Conservation (phyloP, 2,329 filamentous ascomycete genomes). For the Colletotrichum sp. region DNA sequence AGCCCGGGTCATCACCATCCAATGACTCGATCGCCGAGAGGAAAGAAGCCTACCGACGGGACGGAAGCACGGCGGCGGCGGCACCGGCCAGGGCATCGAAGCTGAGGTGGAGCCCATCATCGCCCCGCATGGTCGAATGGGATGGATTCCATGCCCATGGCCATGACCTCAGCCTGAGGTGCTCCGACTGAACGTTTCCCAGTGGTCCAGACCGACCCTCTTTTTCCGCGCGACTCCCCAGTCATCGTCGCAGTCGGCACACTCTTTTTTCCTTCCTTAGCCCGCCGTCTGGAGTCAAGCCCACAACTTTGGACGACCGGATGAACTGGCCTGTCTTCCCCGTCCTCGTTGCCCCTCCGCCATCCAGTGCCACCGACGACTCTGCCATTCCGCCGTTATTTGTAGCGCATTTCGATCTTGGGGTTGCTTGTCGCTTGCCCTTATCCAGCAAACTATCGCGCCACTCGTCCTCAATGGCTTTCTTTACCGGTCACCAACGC, state of each 20-base stretch:
- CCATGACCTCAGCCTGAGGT: slow-evolving; percentile 4
- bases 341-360: background rate
- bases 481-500: background rate
- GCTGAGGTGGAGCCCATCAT: background rate
- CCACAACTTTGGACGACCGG: slow-evolving; percentile 4
- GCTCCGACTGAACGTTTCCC: background rate
- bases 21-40: slow-evolving; percentile 1
- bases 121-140: slow-evolving; percentile 1
- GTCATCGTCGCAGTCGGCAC: background rate
- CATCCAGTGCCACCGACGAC: background rate
- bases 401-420: background rate
- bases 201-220: background rate
- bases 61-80: background rate
- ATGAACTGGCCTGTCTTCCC: background rate
- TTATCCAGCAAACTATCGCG: background rate
- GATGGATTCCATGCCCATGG: slow-evolving; percentile 6
- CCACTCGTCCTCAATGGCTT: background rate
- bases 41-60: background rate
- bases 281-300: slow-evolving; percentile 3
- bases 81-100: background rate
- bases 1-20: background rate
- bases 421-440: background rate
- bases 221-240: background rate
- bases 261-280: background rate
- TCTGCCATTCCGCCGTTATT: background rate